phyloP scores from a whole-genome alignment of 805 yeast species.

The Nakazawaea wyomingensis region DNA sequence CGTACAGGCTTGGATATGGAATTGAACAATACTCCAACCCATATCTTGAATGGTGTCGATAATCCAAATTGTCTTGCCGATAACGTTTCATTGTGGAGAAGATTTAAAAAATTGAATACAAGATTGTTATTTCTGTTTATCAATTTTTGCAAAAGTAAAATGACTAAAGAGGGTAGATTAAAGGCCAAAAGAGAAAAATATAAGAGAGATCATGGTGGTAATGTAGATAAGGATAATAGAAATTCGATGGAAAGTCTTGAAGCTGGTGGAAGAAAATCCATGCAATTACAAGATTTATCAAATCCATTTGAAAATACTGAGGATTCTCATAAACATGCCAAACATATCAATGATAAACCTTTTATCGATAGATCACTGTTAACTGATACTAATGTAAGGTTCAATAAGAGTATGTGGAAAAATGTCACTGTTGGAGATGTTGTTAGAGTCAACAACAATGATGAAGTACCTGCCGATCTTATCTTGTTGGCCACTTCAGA shows the following conservation, averaged over 20 bases:
- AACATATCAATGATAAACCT: slow-evolving; percentile 6
- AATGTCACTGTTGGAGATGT: slow-evolving; percentile 69
- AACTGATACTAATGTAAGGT: slow-evolving; percentile 17
- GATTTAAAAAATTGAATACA: slow-evolving; percentile 51
- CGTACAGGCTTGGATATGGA: slow-evolving; percentile 61
- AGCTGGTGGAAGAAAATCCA: slow-evolving; percentile 13
- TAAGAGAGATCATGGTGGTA: slow-evolving; percentile 8
- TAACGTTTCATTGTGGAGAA: slow-evolving; percentile 59
- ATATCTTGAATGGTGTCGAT: slow-evolving; percentile 44
- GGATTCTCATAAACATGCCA: not conserved
- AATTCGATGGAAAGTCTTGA: slow-evolving; percentile 30
- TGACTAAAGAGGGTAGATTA: slow-evolving; percentile 13
- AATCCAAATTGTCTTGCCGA: slow-evolving; percentile 57
- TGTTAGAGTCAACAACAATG: slow-evolving; percentile 63
- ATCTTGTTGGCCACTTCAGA: slow-evolving; percentile 63
- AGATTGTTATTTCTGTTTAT: slow-evolving; percentile 8
- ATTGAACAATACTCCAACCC: slow-evolving; percentile 61
- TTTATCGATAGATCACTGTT: slow-evolving; percentile 7
- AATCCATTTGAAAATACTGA: slow-evolving; percentile 11
- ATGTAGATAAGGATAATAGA: slow-evolving; percentile 21
- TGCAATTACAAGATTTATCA: slow-evolving; percentile 11
- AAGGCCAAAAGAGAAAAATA: slow-evolving; percentile 12
- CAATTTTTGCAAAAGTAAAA: slow-evolving; percentile 4
- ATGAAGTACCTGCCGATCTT: slow-evolving; percentile 76
- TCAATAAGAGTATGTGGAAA: slow-evolving; percentile 49